Evolutionary conservation across 1,284 basidiomycete species (phyloP).

Genomic region (Cystobasidiaceae sp.): DNA sequence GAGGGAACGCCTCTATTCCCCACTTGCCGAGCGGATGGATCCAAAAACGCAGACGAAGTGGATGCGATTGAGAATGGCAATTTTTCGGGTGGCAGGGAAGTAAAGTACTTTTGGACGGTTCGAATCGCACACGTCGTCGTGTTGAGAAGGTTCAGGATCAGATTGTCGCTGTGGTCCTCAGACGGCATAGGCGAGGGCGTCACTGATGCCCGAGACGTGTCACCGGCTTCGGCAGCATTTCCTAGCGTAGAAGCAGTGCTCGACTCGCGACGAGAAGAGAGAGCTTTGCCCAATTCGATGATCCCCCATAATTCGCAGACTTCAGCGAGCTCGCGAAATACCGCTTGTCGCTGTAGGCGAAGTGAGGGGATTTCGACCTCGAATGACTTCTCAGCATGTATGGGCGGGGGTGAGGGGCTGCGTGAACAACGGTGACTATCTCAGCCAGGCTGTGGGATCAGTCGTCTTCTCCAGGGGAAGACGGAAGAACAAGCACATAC

Average conservation of each 20-base stretch:
- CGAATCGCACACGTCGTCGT: conserved; percentile 69
- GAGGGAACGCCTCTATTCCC: not conserved
- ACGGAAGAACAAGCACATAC: not conserved
- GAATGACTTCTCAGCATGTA: conserved; percentile 41
- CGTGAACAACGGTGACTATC: not conserved
- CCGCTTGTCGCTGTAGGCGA: not conserved
- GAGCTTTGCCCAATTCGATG: conserved; percentile 39
- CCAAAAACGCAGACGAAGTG: not conserved
- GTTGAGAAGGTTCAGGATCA: conserved; percentile 64
- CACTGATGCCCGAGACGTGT: conserved; percentile 47
- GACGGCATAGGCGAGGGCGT: conserved; percentile 22
- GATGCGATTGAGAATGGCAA: not conserved
- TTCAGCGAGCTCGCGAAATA: conserved; percentile 12
- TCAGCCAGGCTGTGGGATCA: not conserved
- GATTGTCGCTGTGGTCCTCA: conserved; percentile 43
- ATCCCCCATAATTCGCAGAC: conserved; percentile 61
- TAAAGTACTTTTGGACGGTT: conserved; percentile 69
- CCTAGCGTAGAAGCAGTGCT: conserved; percentile 1
- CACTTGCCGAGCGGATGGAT: not conserved
- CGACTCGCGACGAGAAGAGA: conserved; percentile 5
- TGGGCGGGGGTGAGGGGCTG: conserved; percentile 61
- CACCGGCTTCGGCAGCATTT: conserved; percentile 57
- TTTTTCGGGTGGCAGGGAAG: conserved; percentile 66
- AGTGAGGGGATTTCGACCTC: conserved; percentile 6
- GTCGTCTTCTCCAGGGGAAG: no score